Evolutionary conservation across 78 protist genomes (phyloP), one percentile per base, ranked within the genome.

Genomic region (Chrysochromulina tobinii): DNA sequence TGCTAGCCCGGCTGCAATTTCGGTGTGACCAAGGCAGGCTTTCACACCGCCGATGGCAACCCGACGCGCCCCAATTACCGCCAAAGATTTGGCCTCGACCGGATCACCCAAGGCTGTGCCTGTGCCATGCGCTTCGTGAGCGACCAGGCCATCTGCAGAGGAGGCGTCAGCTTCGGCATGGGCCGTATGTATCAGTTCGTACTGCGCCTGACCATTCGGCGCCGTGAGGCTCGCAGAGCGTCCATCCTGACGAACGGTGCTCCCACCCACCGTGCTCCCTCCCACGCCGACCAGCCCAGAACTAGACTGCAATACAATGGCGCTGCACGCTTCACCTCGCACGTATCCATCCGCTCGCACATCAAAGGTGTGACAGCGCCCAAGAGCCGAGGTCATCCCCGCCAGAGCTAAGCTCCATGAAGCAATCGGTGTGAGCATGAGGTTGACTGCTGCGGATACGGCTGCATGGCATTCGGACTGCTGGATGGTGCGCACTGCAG

Each of bases 291-390:
- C 54, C 67, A 38, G 38, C 38, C 38, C 38, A 38, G 38, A 38
- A 38, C 38, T 38, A 38, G 38, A 38, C 38, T 38, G 38, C 38
- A 38, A 38, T 38, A 38, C 89, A 2, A 97, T 66, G 2, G 87
- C 73, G 61, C 95, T 95, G 20, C 83, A 88, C 59, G 98, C 98
- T 77, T 97, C 98, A 48, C 93, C 89, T 18, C 98, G 88, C 0
- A 87, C 97, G 91, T 95, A 97, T 27, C 98, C 98, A n/a, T 96
- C 79, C 15, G 98, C 98, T 15, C 69, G 4, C 48, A 68, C 88
- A 58, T 94, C 96, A 48, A 95, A 96, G 6, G 96, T 61, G 64
- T 89, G 93, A 75, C 97, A 97, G 21, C 81, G 89, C 2, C 96
- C 97, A 23, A 48, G 67, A 25, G 93, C 90, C 66, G 90, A 67